Percentiles rank a stretch among this genome's conserved stretches.
phyloP scores from a whole-genome alignment of 345 rosid genomes.

The Euphorbia lathyris region DNA sequence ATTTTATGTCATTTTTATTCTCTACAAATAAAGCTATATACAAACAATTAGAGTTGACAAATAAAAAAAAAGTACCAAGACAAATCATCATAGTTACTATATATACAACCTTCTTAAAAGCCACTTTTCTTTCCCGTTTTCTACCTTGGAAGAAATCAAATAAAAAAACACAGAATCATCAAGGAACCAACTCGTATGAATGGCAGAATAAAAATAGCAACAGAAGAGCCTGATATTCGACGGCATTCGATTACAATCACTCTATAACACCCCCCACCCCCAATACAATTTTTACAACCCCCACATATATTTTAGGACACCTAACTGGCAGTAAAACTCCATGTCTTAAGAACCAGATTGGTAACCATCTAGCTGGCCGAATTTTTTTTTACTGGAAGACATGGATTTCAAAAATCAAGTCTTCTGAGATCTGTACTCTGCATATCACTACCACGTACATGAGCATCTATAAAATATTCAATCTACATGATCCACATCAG shows the following conservation, averaged over 20 bases:
- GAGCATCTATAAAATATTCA: neutral
- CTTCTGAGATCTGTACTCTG: neutral
- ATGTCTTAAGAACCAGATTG: conserved; percentile 17
- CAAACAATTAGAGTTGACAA: no score
- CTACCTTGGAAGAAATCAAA: neutral
- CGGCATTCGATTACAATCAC: conserved; percentile 18
- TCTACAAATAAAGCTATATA: no score
- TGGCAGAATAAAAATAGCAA: neutral
- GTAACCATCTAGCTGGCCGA: conserved; percentile 25
- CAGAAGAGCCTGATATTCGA: conserved; percentile 1
- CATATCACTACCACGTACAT: neutral
- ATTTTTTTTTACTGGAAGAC: conserved; percentile 25
- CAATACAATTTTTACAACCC: conserved; percentile 27
- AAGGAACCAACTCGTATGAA: neutral
- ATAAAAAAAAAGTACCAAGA: no score
- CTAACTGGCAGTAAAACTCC: conserved; percentile 14
- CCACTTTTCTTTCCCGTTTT: neutral
- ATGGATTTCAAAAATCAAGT: conserved; percentile 22
- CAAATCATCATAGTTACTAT: no score
- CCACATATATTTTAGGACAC: conserved; percentile 12
- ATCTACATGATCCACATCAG: neutral
- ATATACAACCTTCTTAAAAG: neutral
- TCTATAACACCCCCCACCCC: conserved; percentile 9
- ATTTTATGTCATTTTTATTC: no score
- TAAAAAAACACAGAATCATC: neutral